Evolutionary conservation across 805 yeast species (phyloP).

Genomic region (Saturnispora kantuleensis): DNA sequence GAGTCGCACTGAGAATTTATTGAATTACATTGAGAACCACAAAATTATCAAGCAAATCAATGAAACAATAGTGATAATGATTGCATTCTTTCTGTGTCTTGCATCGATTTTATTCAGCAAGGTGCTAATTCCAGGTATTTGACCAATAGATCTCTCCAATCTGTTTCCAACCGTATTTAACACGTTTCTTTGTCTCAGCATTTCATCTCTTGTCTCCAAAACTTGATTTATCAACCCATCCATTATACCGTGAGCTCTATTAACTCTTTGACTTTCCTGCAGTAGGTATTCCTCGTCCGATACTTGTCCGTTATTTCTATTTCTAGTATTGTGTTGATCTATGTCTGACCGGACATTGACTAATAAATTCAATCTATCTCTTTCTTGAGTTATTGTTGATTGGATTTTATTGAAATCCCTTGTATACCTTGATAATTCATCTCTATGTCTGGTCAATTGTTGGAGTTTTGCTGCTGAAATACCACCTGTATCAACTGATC

Average conservation of each 20-base stretch:
- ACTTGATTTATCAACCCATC: conserved; percentile 80
- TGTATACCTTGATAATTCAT: conserved; percentile 61
- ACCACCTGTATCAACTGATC: conserved; percentile 37
- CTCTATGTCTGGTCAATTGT: conserved; percentile 77
- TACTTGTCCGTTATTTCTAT: conserved; percentile 21
- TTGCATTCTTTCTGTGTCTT: conserved; percentile 77
- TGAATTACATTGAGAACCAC: conserved; percentile 23
- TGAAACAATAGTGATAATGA: conserved; percentile 70
- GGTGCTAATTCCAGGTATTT: conserved; percentile 75
- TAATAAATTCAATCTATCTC: conserved; percentile 65
- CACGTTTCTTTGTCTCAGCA: conserved; percentile 57
- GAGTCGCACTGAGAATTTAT: background rate
- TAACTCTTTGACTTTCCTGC: conserved; percentile 67
- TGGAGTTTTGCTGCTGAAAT: conserved; percentile 61
- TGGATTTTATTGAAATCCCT: conserved; percentile 48
- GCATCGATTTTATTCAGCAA: conserved; percentile 75
- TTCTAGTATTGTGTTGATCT: conserved; percentile 43
- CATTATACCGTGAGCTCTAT: conserved; percentile 61
- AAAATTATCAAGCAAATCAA: conserved; percentile 62
- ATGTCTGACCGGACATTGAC: conserved; percentile 74
- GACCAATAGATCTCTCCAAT: conserved; percentile 49
- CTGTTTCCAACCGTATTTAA: conserved; percentile 56
- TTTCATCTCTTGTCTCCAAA: conserved; percentile 79
- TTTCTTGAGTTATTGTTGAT: conserved; percentile 42
- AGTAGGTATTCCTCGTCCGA: conserved; percentile 44